A percentile compares a stretch with the other conserved stretches of the same genome.
These are phyloP conservation scores for Hirsutella thompsonii DNA, from an alignment of 2,329 filamentous ascomycete genomes.

Conservation along the genomic window DNA sequence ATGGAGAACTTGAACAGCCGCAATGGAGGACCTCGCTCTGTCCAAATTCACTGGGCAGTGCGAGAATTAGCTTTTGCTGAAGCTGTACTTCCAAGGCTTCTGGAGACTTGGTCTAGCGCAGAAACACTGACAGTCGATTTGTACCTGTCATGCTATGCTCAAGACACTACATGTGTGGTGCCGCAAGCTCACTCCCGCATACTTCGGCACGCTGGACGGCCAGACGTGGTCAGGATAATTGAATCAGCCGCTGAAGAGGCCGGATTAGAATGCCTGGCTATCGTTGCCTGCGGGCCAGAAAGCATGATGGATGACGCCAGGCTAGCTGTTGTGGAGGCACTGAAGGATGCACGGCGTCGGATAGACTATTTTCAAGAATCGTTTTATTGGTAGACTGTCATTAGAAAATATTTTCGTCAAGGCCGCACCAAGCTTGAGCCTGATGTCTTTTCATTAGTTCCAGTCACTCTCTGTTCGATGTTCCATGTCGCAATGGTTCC, in stretches of 20 bases:
- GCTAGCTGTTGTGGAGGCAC: slow-evolving; percentile 17
- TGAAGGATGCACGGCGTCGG: slow-evolving; percentile 11
- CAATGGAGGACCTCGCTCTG: slow-evolving; percentile 6
- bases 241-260: slow-evolving; percentile 10
- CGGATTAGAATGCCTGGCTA: slow-evolving; percentile 17
- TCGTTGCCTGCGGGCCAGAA: slow-evolving; percentile 31
- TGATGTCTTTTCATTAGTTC: too few relatives aligned
- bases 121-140: slow-evolving; percentile 21
- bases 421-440: neutral
- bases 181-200: slow-evolving; percentile 8
- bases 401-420: neutral
- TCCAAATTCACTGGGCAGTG: slow-evolving; percentile 30
- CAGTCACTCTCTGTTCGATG: too few relatives aligned
- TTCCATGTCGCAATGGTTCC: too few relatives aligned
- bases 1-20: slow-evolving; percentile 13
- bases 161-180: slow-evolving; percentile 1
- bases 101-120: slow-evolving; percentile 12
- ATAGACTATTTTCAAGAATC: slow-evolving; percentile 8
- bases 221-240: slow-evolving; percentile 20
- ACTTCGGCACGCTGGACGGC: slow-evolving; percentile 11
- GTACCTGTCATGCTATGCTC: slow-evolving; percentile 17
- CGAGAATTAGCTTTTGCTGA: slow-evolving; percentile 24
- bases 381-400: neutral
- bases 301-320: slow-evolving; percentile 31
- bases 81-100: slow-evolving; percentile 20